These are phyloP conservation scores for Candida sanyaensis DNA, from an alignment of 1,139 yeast genomes.

Conservation along the genomic window DNA sequence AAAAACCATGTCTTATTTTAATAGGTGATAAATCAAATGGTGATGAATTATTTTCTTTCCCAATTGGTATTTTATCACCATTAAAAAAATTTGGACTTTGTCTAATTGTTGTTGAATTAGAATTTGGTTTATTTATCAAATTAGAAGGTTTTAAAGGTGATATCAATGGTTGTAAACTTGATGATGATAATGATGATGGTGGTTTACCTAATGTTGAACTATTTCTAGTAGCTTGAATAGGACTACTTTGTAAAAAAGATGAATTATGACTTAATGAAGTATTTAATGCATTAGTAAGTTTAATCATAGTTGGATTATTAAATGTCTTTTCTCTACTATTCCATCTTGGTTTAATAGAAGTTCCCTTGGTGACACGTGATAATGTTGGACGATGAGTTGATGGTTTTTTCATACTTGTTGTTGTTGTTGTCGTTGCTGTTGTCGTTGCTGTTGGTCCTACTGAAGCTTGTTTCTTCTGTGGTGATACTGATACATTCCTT, in stretches of 20 bases:
- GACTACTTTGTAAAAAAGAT: conserved; percentile 18
- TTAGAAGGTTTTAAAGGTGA: conserved; percentile 24
- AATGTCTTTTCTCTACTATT: conserved; percentile 8
- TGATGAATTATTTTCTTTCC: conserved; percentile 17
- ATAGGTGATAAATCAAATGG: conserved; percentile 14
- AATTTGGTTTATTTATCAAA: background rate
- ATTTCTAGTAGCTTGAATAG: conserved; percentile 16
- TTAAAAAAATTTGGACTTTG: background rate
- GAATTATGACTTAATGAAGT: conserved; percentile 15
- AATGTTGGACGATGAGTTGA: conserved; percentile 10
- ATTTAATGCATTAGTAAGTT: conserved; percentile 21
- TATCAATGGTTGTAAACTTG: conserved; percentile 30
- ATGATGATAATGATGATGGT: conserved; percentile 7
- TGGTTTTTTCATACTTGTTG: conserved; percentile 3
- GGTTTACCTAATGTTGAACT: conserved; percentile 15
- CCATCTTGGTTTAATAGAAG: conserved; percentile 8
- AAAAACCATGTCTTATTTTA: conserved; percentile 8
- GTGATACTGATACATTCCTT: conserved; percentile 1
- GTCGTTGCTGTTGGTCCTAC: background rate
- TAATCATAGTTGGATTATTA: conserved; percentile 20
- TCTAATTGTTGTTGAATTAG: background rate
- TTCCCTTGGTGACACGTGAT: conserved; percentile 4
- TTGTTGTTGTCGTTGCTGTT: no score
- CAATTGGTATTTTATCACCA: conserved; percentile 3
- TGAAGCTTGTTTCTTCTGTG: conserved; percentile 4